A percentile compares a stretch with the other conserved stretches of the same genome.
Evolutionary conservation across 108 stramenopile species (phyloP).

Genomic region (Nitzschia palea): DNA sequence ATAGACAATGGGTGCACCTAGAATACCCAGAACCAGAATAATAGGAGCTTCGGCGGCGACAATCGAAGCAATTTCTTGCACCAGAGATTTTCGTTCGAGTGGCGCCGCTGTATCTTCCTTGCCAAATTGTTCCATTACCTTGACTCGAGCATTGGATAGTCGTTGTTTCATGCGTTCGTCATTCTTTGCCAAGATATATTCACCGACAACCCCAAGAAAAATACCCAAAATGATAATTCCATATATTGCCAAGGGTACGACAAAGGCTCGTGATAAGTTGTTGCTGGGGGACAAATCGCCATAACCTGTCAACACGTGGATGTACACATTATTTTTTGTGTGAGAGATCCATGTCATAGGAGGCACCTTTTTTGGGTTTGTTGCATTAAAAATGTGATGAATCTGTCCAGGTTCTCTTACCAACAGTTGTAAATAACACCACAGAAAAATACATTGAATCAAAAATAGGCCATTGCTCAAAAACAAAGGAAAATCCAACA

Average conservation of each 20-base stretch:
- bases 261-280: conserved; percentile 33
- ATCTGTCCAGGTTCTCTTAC: too few species aligned
- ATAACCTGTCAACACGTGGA: conserved; percentile 35
- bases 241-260: conserved; percentile 44
- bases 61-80: not conserved
- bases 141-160: not conserved
- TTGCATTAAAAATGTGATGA: not conserved
- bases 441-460: conserved; percentile 66
- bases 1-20: conserved; percentile 9
- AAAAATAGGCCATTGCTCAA: conserved; percentile 59
- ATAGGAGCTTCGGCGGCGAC: conserved; percentile 3
- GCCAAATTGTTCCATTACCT: conserved; percentile 16
- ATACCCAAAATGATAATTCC: conserved; percentile 55
- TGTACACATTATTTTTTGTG: not conserved
- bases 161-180: conserved; percentile 9
- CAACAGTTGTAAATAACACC: conserved; percentile 68
- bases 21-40: conserved; percentile 6
- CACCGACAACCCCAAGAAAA: conserved; percentile 49
- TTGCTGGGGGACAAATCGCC: conserved; percentile 60
- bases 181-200: conserved; percentile 31
- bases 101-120: not conserved
- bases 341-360: not conserved
- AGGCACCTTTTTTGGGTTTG: not conserved
- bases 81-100: not conserved
- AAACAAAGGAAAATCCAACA: conserved; percentile 43